phyloP scores from a whole-genome alignment of 208 protist species.

The Trypanosomatidae sp. region DNA sequence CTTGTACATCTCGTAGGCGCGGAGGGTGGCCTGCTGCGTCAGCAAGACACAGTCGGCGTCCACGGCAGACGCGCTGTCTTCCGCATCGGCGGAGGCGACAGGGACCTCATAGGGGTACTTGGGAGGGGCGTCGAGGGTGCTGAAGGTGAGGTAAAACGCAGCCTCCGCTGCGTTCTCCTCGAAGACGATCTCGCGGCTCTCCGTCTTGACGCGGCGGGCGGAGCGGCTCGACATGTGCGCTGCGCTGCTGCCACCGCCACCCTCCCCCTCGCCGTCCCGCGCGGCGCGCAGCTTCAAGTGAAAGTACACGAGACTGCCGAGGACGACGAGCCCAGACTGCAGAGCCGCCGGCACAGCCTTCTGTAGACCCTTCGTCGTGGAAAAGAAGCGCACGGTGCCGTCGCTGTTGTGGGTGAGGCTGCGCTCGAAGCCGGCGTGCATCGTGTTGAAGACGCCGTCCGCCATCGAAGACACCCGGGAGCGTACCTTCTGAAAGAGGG shows the following conservation, averaged over 20 bases:
- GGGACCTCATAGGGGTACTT: conserved; percentile 49
- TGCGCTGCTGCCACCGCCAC: background rate
- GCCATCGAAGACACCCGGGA: conserved; percentile 73
- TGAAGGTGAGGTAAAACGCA: conserved; percentile 59
- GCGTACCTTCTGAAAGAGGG: conserved; percentile 53
- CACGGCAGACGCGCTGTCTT: conserved; percentile 21
- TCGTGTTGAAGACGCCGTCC: conserved; percentile 62
- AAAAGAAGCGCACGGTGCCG: conserved; percentile 75
- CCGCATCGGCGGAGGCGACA: conserved; percentile 11
- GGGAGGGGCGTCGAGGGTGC: conserved; percentile 37
- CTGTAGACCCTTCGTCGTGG: conserved; percentile 62
- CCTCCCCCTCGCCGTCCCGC: background rate
- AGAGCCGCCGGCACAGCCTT: conserved; percentile 59
- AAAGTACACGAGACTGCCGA: conserved; percentile 80
- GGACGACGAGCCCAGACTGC: conserved; percentile 61
- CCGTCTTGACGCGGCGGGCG: conserved; percentile 25
- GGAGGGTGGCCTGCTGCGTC: conserved; percentile 46
- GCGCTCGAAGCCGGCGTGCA: conserved; percentile 77
- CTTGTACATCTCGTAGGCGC: conserved; percentile 68
- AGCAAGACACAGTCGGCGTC: conserved; percentile 56
- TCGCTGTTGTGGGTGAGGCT: conserved; percentile 65
- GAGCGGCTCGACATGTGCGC: conserved; percentile 18
- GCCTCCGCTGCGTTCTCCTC: conserved; percentile 46
- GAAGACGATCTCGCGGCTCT: conserved; percentile 30
- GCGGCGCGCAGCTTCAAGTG: conserved; percentile 42